Conservation (phyloP, 164 flowering plant genomes). For the Cinnamomum chago region DNA sequence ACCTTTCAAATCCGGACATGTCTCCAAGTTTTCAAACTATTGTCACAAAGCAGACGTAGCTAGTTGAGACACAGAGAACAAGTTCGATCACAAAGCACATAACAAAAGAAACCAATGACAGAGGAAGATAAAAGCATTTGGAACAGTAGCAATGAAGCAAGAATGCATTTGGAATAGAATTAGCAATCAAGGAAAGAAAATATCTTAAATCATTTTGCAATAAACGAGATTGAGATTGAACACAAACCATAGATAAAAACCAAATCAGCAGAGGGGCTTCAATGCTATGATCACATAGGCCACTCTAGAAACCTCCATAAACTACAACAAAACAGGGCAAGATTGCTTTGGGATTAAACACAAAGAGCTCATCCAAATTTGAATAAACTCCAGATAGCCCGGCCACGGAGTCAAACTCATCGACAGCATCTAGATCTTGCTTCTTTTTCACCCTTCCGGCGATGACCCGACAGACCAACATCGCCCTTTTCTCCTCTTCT, state of each 20-base stretch:
- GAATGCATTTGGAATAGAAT: background rate
- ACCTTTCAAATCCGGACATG: too few species aligned
- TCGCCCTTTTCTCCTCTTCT: conserved; percentile 62
- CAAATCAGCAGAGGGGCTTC: background rate
- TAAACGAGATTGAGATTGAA: background rate
- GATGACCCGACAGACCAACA: conserved; percentile 92
- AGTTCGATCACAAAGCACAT: too few species aligned
- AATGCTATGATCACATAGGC: background rate
- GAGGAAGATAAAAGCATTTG: too few species aligned
- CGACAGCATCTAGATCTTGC: conserved; percentile 40
- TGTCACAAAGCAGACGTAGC: too few species aligned
- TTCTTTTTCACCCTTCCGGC: conserved; percentile 85
- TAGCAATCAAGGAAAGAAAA: background rate
- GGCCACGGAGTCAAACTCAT: conserved; percentile 77
- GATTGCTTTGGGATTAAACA: conserved; percentile 76
- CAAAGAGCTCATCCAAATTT: conserved; percentile 81
- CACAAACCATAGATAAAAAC: too few species aligned
- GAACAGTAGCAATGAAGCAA: background rate
- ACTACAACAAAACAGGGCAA: conserved; percentile 96
- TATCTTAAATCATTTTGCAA: background rate
- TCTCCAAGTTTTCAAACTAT: too few species aligned
- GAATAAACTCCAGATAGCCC: conserved; percentile 58
- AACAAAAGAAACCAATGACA: too few species aligned
- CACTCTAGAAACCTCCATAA: conserved; percentile 53
- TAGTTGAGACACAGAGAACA: too few species aligned